These are phyloP conservation scores for Ceratobasidium theobromae DNA, from an alignment of 1,284 basidiomycete species.

Conservation along the genomic window DNA sequence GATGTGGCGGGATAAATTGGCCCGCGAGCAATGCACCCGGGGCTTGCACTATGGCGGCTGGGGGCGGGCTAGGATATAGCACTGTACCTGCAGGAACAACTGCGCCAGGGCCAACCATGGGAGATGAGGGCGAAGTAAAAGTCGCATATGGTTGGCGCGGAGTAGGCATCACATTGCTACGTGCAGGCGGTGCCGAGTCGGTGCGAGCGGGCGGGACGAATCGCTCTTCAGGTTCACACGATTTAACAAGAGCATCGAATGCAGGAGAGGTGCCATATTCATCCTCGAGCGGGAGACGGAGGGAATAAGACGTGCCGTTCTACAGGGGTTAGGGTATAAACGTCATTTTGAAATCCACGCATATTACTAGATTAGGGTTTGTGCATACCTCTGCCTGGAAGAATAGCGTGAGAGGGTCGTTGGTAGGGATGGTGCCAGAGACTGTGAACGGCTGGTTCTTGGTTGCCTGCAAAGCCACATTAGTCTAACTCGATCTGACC, in stretches of 20 bases:
- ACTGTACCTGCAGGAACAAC: slow-evolving; percentile 22
- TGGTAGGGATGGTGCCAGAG: slow-evolving; percentile 66
- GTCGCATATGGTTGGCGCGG: slow-evolving; percentile 22
- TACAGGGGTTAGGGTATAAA: slow-evolving; percentile 41
- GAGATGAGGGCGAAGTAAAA: slow-evolving; percentile 28
- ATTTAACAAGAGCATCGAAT: slow-evolving; percentile 73
- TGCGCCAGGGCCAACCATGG: slow-evolving; percentile 24
- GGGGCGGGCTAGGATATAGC: slow-evolving; percentile 17
- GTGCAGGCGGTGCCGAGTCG: slow-evolving; percentile 27
- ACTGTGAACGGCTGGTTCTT: slow-evolving; percentile 66
- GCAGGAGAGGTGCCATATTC: slow-evolving; percentile 72
- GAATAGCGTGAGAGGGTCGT: slow-evolving; percentile 66
- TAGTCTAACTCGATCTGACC: not conserved
- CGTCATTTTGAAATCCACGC: slow-evolving; percentile 19
- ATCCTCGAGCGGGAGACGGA: slow-evolving; percentile 77
- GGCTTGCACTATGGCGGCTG: not conserved
- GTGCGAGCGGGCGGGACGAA: slow-evolving; percentile 10
- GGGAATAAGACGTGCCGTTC: slow-evolving; percentile 74
- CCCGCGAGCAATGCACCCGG: slow-evolving; percentile 1
- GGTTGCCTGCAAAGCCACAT: slow-evolving; percentile 41
- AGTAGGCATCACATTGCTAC: slow-evolving; percentile 18
- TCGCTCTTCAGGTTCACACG: slow-evolving; percentile 55
- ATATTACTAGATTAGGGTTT: not conserved
- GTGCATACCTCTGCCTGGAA: slow-evolving; percentile 69
- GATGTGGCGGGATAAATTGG: slow-evolving; percentile 29